Base-by-base conservation (phyloP, 768 basidiomycete genomes). In the Boletus rufocinnamomeus region DNA sequence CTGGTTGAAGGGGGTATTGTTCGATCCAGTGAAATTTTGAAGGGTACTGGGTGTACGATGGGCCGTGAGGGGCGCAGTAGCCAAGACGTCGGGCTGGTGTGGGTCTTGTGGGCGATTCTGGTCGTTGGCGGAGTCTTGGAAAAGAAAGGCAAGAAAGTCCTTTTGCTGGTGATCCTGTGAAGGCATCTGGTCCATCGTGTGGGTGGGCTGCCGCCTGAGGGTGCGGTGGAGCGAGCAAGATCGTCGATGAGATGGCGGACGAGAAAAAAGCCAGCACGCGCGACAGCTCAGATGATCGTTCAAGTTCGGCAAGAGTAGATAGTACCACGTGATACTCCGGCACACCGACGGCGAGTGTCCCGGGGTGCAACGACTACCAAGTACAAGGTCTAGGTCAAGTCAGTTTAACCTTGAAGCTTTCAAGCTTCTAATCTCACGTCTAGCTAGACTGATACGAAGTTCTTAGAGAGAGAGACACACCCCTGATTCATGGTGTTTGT, bases 141-240 rank as follows among this genome's bases (percentile, higher is more conserved):
- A 76, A 47, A 76, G 67, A 34, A 70, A 74, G 1, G 71, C 60
- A 28, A 77, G 58, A 5, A 74, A 69, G 43, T 77, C 75, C 41
- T 77, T 76, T 43, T 74, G 71, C 27, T 73, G 68, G 44, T 74
- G 65, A 54, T 69, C 67, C 59, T 75, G 70, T 2, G 54, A 41
- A 16, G 58, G 48, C 3, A 62, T 67, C 40, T 67, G 64, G 43
- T 72, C 66, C 71, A 72, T 70, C 19, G 3, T 17, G 16, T 35
- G 34, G 4, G 34, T 11, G n/a, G 5, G 2, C 1, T n/a, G 17
- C 0, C 19, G 28, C 47, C 28, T 10, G 46, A 6, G 2, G 3
- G 27, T 19, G 2, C 5, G 6, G 19, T n/a, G 28, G 8, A 16
- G 7, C 14, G 25, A 4, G 28, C 10, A 28, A 13, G 6, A n/a